Evolutionary conservation across 108 stramenopile genomes (phyloP).

Genomic region (Skeletonema menzelii): DNA sequence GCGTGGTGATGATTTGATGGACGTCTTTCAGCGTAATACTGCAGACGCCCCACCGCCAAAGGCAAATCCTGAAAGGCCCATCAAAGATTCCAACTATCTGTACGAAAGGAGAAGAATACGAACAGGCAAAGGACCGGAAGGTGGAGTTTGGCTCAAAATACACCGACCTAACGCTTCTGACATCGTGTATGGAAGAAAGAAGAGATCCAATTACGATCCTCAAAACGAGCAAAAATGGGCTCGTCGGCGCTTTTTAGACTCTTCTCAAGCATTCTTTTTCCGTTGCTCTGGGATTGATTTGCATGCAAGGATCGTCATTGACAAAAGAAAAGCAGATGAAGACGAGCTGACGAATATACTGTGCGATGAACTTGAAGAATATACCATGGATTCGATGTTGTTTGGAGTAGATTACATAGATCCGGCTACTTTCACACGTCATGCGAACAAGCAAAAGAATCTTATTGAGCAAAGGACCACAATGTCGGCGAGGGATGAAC

Average conservation of each 20-base stretch:
- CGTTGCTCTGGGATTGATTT: constrained; percentile 78
- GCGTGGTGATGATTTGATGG: constrained; percentile 68
- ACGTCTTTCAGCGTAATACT: constrained; percentile 48
- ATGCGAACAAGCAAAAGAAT: constrained; percentile 27
- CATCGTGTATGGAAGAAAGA: neutral
- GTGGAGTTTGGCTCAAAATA: constrained; percentile 67
- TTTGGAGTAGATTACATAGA: constrained; percentile 70
- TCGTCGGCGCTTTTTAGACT: constrained; percentile 42
- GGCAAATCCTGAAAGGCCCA: neutral
- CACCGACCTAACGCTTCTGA: constrained; percentile 39
- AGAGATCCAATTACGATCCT: neutral
- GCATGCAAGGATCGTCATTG: constrained; percentile 61
- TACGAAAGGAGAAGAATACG: constrained; percentile 66
- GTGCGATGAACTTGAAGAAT: constrained; percentile 32
- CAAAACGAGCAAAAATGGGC: constrained; percentile 51
- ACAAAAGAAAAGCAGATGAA: constrained; percentile 40
- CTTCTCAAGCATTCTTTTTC: constrained; percentile 51
- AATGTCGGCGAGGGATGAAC: neutral
- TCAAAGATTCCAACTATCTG: constrained; percentile 38
- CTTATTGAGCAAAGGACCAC: constrained; percentile 3
- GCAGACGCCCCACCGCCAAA: constrained; percentile 16
- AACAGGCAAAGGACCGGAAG: constrained; percentile 76
- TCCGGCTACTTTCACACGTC: constrained; percentile 51
- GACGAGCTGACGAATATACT: neutral
- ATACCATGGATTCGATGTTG: constrained; percentile 69